A percentile compares a stretch with the other conserved stretches of the same genome.
These are phyloP conservation scores for Pseudoneurospora amorphoporcata DNA, from an alignment of 495 filamentous ascomycete genomes.

Conservation along the genomic window DNA sequence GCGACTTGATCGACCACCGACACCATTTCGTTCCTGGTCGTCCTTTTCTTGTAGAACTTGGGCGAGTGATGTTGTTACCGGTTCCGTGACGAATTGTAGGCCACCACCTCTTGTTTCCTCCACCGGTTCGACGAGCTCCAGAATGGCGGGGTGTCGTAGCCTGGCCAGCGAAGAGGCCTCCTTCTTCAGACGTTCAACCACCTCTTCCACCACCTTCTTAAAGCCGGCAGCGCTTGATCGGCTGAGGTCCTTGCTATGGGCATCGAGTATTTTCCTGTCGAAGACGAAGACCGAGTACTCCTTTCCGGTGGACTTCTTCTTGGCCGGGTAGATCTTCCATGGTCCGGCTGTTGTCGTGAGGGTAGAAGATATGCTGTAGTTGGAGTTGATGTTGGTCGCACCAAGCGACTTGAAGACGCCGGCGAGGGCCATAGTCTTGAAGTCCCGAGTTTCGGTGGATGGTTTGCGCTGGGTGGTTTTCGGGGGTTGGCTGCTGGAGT, in stretches of 20 bases:
- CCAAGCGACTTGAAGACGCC: constrained; percentile 85
- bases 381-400: constrained; percentile 75
- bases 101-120: constrained; percentile 87
- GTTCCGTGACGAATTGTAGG: constrained; percentile 91
- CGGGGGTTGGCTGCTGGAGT: background rate
- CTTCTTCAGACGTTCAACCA: constrained; percentile 79
- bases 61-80: constrained; percentile 77
- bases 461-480: background rate
- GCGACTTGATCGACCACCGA: constrained; percentile 60
- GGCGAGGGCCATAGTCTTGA: constrained; percentile 90
- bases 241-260: constrained; percentile 47
- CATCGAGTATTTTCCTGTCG: constrained; percentile 74
- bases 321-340: constrained; percentile 96
- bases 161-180: constrained; percentile 81
- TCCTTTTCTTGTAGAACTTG: constrained; percentile 80
- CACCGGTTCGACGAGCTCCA: constrained; percentile 89
- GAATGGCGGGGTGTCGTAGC: constrained; percentile 78
- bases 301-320: constrained; percentile 87
- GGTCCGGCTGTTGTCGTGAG: constrained; percentile 68
- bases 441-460: background rate
- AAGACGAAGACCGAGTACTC: constrained; percentile 89
- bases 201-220: constrained; percentile 76
- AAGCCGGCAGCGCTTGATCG: constrained; percentile 48
- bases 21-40: constrained; percentile 62
- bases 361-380: constrained; percentile 68